A percentile compares a stretch with the other conserved stretches of the same genome.
phyloP scores from a whole-genome alignment of 2,329 filamentous ascomycete genomes.

The Metarhizium rileyi region DNA sequence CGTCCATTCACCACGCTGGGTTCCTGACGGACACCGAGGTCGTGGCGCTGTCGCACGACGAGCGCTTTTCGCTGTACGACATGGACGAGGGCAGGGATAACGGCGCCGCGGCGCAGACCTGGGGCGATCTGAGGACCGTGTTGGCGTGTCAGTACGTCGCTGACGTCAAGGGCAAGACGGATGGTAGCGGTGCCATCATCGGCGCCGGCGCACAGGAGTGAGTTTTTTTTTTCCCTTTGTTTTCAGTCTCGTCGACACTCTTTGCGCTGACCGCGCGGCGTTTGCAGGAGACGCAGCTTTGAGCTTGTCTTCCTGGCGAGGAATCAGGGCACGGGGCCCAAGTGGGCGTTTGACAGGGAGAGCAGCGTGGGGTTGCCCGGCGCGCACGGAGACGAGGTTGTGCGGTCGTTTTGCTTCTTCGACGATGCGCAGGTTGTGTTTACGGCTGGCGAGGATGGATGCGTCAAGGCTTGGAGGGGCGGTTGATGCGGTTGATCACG shows the following conservation, averaged over 20 bases:
- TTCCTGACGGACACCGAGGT: conserved; percentile 57
- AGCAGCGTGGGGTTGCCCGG: conserved; percentile 50
- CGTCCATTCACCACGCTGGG: conserved; percentile 64
- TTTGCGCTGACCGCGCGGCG: neutral
- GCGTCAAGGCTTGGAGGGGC: conserved; percentile 44
- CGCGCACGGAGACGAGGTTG: conserved; percentile 54
- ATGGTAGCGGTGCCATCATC: conserved; percentile 48
- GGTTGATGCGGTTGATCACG: conserved; percentile 7
- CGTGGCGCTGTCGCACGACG: conserved; percentile 68
- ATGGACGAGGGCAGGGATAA: conserved; percentile 53
- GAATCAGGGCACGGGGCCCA: conserved; percentile 19
- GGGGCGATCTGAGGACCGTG: conserved; percentile 60
- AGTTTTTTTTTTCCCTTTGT: conserved; percentile 20
- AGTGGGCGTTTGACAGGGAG: conserved; percentile 45
- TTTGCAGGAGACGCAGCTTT: conserved; percentile 42
- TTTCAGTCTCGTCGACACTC: neutral
- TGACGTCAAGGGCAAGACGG: conserved; percentile 51
- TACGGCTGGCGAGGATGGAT: conserved; percentile 49
- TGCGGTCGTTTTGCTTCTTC: conserved; percentile 54
- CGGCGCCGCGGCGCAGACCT: conserved; percentile 44
- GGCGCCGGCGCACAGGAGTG: conserved; percentile 61
- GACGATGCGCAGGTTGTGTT: conserved; percentile 50
- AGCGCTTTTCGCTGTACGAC: conserved; percentile 65
- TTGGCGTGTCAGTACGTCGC: conserved; percentile 66
- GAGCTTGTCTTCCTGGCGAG: conserved; percentile 51